Evolutionary conservation across 1,284 basidiomycete genomes (phyloP).

Genomic region (Cystobasidiaceae sp.): DNA sequence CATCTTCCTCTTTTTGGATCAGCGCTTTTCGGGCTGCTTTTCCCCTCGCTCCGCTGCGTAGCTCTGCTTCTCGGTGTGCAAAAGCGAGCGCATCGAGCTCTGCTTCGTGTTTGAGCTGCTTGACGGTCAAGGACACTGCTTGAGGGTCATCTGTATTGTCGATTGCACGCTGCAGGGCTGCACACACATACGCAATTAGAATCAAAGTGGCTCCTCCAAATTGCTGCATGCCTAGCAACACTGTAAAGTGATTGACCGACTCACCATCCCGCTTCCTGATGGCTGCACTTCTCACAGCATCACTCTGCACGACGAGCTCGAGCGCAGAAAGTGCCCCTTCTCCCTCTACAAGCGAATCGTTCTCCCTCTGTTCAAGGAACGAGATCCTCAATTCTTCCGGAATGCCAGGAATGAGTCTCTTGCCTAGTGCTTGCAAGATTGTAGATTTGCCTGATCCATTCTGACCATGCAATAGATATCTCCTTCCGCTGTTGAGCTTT

Average conservation of each 20-base stretch:
- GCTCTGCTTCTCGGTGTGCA: conserved; percentile 55
- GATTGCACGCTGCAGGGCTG: conserved; percentile 43
- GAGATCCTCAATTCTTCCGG: conserved; percentile 54
- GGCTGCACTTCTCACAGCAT: conserved; percentile 42
- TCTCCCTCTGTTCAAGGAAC: conserved; percentile 54
- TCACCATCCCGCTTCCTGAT: conserved; percentile 44
- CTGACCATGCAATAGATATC: conserved; percentile 44
- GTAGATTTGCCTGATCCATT: conserved; percentile 62
- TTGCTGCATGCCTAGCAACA: not conserved
- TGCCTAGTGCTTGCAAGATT: conserved; percentile 51
- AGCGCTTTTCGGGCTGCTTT: conserved; percentile 58
- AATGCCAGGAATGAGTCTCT: conserved; percentile 55
- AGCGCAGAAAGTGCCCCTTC: conserved; percentile 40
- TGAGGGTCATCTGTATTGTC: conserved; percentile 40
- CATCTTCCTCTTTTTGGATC: conserved; percentile 53
- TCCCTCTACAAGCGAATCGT: conserved; percentile 42
- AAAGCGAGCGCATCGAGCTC: conserved; percentile 50
- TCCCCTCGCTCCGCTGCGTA: conserved; percentile 59
- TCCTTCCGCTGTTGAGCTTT: conserved; percentile 48
- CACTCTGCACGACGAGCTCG: conserved; percentile 48
- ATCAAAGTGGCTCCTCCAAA: not conserved
- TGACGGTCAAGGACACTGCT: conserved; percentile 40
- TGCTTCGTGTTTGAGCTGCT: conserved; percentile 41
- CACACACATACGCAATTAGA: not conserved
- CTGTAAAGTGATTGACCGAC: no score